Conservation (phyloP, 306 rosid genomes). For the Vigna unguiculata region DNA sequence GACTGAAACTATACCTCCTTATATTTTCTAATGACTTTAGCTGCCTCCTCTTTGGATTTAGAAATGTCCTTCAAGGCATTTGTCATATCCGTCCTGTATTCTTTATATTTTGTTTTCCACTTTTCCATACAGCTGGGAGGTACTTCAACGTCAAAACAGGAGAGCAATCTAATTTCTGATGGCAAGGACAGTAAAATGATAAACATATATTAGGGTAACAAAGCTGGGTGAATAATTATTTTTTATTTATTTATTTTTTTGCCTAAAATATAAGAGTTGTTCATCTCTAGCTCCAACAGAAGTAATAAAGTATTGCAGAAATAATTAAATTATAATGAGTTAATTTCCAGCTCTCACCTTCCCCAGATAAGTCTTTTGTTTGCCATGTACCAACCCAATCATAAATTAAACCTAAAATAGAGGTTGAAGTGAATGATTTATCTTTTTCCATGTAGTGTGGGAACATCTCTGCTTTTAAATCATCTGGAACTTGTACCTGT, state of each 20-base stretch:
- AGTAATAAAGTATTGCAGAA: neutral
- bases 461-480: constrained; percentile 48
- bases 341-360: constrained; percentile 48
- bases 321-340: neutral
- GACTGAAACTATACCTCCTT: constrained; percentile 50
- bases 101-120: constrained; percentile 48
- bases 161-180: constrained; percentile 62
- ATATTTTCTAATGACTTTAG: constrained; percentile 53
- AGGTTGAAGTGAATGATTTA: constrained; percentile 57
- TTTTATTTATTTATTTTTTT: neutral
- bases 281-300: neutral
- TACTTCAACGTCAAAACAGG: constrained; percentile 62
- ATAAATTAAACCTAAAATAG: constrained; percentile 71
- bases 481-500: constrained; percentile 64
- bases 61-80: constrained; percentile 16
- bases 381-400: constrained; percentile 57
- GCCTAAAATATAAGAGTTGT: neutral
- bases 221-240: neutral
- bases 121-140: constrained; percentile 44
- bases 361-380: constrained; percentile 38
- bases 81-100: constrained; percentile 57
- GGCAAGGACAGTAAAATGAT: constrained; percentile 28
- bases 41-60: constrained; percentile 44
- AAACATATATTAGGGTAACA: constrained; percentile 7
- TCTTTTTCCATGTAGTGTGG: constrained; percentile 78